Percentiles rank a stretch among this genome's conserved stretches.
Conservation (phyloP, 352 stramenopile species). For the Thalassiosira hispida region DNA sequence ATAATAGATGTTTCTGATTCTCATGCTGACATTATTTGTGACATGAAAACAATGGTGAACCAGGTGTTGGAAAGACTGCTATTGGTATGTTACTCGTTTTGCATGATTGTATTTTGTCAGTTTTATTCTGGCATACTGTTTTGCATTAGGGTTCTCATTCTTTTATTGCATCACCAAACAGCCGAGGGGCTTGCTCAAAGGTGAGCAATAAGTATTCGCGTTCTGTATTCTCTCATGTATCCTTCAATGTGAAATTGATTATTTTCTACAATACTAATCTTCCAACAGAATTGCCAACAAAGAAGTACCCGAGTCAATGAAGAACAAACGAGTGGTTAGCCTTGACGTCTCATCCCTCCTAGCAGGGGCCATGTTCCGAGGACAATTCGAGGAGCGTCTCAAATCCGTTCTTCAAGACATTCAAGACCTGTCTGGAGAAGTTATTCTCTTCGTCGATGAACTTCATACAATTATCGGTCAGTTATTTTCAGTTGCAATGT, state of each 20-base stretch:
- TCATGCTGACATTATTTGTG: no score
- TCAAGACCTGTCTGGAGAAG: slow-evolving; percentile 89
- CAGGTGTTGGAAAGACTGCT: slow-evolving; percentile 93
- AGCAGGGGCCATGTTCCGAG: slow-evolving; percentile 92
- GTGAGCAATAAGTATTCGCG: background rate
- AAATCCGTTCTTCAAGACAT: slow-evolving; percentile 95
- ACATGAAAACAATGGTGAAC: no score
- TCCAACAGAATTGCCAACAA: slow-evolving; percentile 87
- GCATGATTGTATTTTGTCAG: background rate
- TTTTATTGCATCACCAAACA: background rate
- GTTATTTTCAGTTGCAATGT: slow-evolving; percentile 25
- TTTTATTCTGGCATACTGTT: background rate
- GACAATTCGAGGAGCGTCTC: slow-evolving; percentile 97
- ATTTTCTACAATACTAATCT: background rate
- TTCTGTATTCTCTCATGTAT: background rate
- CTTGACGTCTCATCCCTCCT: slow-evolving; percentile 94
- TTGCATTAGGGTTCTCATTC: background rate
- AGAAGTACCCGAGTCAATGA: slow-evolving; percentile 95
- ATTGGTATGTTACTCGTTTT: slow-evolving; percentile 52
- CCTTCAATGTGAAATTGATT: no score
- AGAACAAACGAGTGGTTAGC: slow-evolving; percentile 91
- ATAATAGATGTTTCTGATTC: slow-evolving; percentile 2
- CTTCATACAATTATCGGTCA: slow-evolving; percentile 93
- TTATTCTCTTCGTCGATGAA: slow-evolving; percentile 97
- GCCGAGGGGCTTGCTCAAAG: slow-evolving; percentile 94